Base-by-base conservation (phyloP, 1,284 basidiomycete species). In the Ustilago lituana region DNA sequence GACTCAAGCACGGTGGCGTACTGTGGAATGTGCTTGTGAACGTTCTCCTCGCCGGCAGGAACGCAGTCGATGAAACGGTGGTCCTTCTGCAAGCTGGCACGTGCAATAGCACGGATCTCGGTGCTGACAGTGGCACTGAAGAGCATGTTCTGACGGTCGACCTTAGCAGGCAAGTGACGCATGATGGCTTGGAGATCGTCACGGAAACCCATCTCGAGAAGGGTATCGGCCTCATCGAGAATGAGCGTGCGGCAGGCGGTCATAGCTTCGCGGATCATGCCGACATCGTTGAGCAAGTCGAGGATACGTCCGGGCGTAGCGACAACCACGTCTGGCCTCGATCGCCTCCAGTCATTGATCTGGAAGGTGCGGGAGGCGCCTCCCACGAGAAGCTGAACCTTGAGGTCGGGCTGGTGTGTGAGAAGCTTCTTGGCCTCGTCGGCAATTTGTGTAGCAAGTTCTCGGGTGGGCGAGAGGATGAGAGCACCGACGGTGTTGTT, bases 121-220 rank as follows among this genome's bases (percentile, higher is more conserved):
- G 73, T 78, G 37, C 85, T 85, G 43, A 87, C 85, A 17, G 87
- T 97, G 10, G 95, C 94, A n/a, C 92, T 94, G 84, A 98, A 96
- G 65, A 98, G 86, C 85, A 97, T 91, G 0, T 94, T 98, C 81
- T 94, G 92, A 19, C 94, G 88, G 55, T 89, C 82, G 0, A 88
- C 86, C 2, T 85, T 82, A 29, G 85, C 83, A 15, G 92, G 91
- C n/a, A 98, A 85, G 71, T 86, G 86, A 2, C 85, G 76, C 29
- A 88, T 84, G 76, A 98, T 94, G 1, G 86, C 87, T 33, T 92
- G 87, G 40, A 98, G 89, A 71, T 96, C 94, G 40, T 91, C 88
- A 9, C 91, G 88, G 88, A 98, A 98, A 71, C 95, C 95, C 90
- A 97, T 92, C 71, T 97, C 94, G 37, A 98, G 86, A 12, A 98